Evolutionary conservation across 169 alveolate genomes (phyloP).

Genomic region (Plasmodium blacklocki): DNA sequence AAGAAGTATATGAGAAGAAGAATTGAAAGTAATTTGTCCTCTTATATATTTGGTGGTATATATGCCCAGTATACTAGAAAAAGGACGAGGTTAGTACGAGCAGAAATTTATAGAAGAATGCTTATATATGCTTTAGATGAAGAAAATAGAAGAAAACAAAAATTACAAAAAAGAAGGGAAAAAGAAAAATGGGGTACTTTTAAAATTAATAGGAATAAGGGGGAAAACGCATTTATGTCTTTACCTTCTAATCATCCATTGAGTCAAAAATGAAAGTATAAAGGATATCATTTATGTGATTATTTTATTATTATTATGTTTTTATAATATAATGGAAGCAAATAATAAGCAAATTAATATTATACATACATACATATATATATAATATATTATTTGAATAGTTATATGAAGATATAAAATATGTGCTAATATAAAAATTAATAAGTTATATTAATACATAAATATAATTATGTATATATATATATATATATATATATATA

Average conservation of each 20-base stretch:
- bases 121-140: slow-evolving; percentile 83
- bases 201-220: slow-evolving; percentile 70
- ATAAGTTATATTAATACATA: slow-evolving; percentile 1
- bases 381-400: no score
- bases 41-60: slow-evolving; percentile 83
- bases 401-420: no score
- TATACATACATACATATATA: no score
- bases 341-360: no score
- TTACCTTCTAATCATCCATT: slow-evolving; percentile 70
- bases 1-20: slow-evolving; percentile 80
- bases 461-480: neutral
- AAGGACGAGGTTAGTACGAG: slow-evolving; percentile 77
- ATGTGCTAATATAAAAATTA: no score
- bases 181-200: slow-evolving; percentile 72
- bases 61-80: slow-evolving; percentile 78
- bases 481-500: no score
- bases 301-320: no score
- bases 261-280: no score
- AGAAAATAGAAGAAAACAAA: slow-evolving; percentile 80
- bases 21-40: slow-evolving; percentile 79
- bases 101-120: slow-evolving; percentile 82
- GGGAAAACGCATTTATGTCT: slow-evolving; percentile 75
- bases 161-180: slow-evolving; percentile 76
- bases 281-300: neutral
- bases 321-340: no score